phyloP scores from a whole-genome alignment of 2,329 filamentous ascomycete species.

The Talaromyces sp. region DNA sequence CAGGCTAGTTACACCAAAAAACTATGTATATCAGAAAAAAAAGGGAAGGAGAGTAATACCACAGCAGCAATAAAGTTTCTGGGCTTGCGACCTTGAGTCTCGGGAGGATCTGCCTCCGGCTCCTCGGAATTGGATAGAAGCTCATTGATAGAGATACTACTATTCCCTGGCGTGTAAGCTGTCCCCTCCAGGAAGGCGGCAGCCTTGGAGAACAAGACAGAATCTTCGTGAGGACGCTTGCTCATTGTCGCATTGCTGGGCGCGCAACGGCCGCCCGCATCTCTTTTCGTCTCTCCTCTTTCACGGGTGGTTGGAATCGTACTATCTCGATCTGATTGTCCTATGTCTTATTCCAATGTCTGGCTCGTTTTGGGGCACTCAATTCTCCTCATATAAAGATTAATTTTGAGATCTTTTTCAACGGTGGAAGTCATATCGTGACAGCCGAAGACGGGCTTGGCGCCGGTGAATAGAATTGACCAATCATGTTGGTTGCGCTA shows the following conservation, averaged over 20 bases:
- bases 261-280: slow-evolving; percentile 7
- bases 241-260: slow-evolving; percentile 14
- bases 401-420: neutral
- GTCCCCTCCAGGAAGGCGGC: neutral
- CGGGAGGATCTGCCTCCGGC: slow-evolving; percentile 16
- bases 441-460: neutral
- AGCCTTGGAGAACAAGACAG: slow-evolving; percentile 12
- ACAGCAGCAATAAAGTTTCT: slow-evolving; percentile 39
- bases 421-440: neutral
- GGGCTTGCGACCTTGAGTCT: slow-evolving; percentile 26
- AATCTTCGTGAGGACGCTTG: slow-evolving; percentile 16
- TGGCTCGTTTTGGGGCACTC: no score
- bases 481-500: neutral
- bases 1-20: no score
- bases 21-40: no score
- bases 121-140: slow-evolving; percentile 33
- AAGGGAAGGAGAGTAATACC: neutral
- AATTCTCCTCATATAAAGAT: no score
- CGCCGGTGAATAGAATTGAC: neutral
- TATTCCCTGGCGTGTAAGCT: neutral
- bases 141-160: slow-evolving; percentile 25
- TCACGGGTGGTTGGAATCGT: neutral
- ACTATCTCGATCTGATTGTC: neutral
- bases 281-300: neutral
- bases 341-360: no score